Conservation (phyloP, 2,329 filamentous ascomycete species). For the Daldinia eschscholtzii region DNA sequence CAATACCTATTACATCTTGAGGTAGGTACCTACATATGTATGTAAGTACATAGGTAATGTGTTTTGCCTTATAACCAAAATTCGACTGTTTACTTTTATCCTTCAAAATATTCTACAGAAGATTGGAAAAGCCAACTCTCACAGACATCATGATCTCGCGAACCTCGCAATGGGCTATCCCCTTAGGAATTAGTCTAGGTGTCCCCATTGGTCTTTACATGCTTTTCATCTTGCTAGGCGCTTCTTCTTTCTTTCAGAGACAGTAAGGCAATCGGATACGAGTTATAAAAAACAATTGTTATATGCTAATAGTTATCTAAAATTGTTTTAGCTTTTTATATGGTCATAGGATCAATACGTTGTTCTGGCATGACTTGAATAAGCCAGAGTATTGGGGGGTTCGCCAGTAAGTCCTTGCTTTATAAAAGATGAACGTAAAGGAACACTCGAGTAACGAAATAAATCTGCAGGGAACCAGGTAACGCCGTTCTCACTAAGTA, state of each 20-base stretch:
- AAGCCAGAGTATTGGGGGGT: slow-evolving; percentile 86
- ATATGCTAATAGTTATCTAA: slow-evolving; percentile 13
- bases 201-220: slow-evolving; percentile 74
- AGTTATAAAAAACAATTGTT: background rate
- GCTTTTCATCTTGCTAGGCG: slow-evolving; percentile 72
- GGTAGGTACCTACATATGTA: no score
- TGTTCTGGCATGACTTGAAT: slow-evolving; percentile 78
- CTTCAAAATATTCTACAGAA: background rate
- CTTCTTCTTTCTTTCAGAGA: slow-evolving; percentile 80
- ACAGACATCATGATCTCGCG: slow-evolving; percentile 49
- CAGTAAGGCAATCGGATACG: slow-evolving; percentile 69
- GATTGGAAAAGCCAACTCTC: background rate
- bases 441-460: slow-evolving; percentile 13
- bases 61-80: background rate
- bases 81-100: background rate
- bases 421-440: slow-evolving; percentile 31
- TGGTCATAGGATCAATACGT: slow-evolving; percentile 81
- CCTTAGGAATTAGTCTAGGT: slow-evolving; percentile 65
- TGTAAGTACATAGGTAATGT: background rate
- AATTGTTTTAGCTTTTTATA: slow-evolving; percentile 77
- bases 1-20: no score
- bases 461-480: slow-evolving; percentile 79
- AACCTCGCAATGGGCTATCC: slow-evolving; percentile 52
- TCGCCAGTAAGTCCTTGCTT: slow-evolving; percentile 73
- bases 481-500: slow-evolving; percentile 83